Evolutionary conservation across 2,329 filamentous ascomycete species (phyloP).

Genomic region (Pseudogymnoascus sp.): DNA sequence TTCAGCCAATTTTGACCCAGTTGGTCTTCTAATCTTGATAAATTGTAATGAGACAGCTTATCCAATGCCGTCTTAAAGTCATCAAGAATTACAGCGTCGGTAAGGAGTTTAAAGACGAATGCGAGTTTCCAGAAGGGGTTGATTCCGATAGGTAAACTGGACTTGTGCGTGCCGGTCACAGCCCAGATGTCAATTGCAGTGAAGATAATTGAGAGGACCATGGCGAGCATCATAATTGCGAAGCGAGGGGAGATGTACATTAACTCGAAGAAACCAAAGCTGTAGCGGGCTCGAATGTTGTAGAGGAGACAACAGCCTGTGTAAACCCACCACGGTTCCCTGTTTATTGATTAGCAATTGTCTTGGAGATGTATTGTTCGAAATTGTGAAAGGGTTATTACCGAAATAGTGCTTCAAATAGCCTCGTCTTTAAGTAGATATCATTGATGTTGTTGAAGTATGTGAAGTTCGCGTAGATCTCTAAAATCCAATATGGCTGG

Average conservation of each 20-base stretch:
- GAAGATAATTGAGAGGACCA: constrained; percentile 52
- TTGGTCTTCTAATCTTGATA: constrained; percentile 9
- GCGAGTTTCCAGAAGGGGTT: constrained; percentile 57
- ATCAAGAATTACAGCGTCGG: constrained; percentile 57
- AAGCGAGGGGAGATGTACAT: constrained; percentile 53
- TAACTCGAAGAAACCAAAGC: constrained; percentile 48
- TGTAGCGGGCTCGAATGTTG: constrained; percentile 54
- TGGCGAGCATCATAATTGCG: constrained; percentile 50
- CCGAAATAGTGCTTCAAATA: background rate
- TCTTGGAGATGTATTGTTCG: background rate
- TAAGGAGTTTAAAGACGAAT: constrained; percentile 59
- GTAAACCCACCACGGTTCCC: constrained; percentile 61
- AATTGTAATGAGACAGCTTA: constrained; percentile 6
- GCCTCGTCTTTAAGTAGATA: background rate
- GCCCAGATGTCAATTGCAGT: constrained; percentile 52
- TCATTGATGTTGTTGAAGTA: background rate
- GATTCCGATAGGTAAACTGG: constrained; percentile 37
- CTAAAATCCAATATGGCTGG: background rate
- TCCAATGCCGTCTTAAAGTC: constrained; percentile 56
- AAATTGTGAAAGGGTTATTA: background rate
- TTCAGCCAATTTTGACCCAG: background rate
- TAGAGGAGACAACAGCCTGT: constrained; percentile 51
- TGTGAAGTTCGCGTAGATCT: background rate
- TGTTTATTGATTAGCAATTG: constrained; percentile 41
- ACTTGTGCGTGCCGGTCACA: constrained; percentile 41